Percentiles rank a stretch among this genome's conserved stretches.
phyloP scores from a whole-genome alignment of 2,329 filamentous ascomycete species.

The Myriosclerotinia curreyana region DNA sequence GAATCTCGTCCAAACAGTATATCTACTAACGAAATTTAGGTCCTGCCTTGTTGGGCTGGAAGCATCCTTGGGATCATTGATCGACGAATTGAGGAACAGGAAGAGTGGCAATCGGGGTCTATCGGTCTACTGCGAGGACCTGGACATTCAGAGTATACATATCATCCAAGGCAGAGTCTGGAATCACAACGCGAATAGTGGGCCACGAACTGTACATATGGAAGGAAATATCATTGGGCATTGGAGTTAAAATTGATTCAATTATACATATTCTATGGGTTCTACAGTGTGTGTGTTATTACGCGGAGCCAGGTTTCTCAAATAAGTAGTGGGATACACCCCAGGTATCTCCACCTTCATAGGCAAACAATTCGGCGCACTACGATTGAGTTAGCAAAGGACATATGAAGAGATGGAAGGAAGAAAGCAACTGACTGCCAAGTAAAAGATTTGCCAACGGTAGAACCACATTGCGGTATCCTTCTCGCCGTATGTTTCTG shows the following conservation, averaged over 20 bases:
- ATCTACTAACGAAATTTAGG: constrained; percentile 43
- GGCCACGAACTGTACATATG: constrained; percentile 24
- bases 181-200: constrained; percentile 5
- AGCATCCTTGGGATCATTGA: constrained; percentile 95
- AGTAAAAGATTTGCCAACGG: constrained; percentile 69
- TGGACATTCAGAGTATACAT: constrained; percentile 5
- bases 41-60: constrained; percentile 82
- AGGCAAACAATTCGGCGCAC: constrained; percentile 61
- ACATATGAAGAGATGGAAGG: too few relatives aligned
- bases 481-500: constrained; percentile 62
- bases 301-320: constrained; percentile 47
- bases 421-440: constrained; percentile 45
- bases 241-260: constrained; percentile 18
- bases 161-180: not conserved
- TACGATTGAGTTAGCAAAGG: too few relatives aligned
- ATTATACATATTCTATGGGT: constrained; percentile 17
- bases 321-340: constrained; percentile 66
- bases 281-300: constrained; percentile 15
- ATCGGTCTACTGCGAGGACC: not conserved
- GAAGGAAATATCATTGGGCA: constrained; percentile 23
- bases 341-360: constrained; percentile 63
- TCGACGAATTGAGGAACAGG: constrained; percentile 26
- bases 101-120: not conserved
- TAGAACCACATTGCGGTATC: constrained; percentile 62
- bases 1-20: not conserved